Evolutionary conservation across 2,329 filamentous ascomycete species (phyloP), one percentile per base, ranked within the genome.

Genomic region (Ophiostoma populinum): DNA sequence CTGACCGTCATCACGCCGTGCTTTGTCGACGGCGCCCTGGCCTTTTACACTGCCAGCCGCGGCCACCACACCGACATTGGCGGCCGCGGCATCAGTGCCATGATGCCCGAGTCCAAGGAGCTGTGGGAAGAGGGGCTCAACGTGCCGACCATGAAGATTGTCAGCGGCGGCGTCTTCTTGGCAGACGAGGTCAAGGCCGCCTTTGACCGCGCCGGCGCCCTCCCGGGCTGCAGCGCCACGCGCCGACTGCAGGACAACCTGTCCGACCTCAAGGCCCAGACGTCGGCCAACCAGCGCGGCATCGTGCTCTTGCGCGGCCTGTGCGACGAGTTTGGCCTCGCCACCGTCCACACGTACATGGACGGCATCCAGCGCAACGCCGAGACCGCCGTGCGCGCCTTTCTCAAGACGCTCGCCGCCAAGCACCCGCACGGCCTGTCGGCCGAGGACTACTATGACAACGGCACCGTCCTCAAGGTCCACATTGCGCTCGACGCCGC

Each of bases 1-100:
- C 80, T 90, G 40, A 90, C 80, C 0, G 74, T 85, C 16, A 65
- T 83, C 35, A 86, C 80, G 12, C 80, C 80, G 0, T 78, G 80
- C 1, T 87, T 86, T 18, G 71, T 72, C 40, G 49, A 52, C n/a
- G 51, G 75, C 37, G 68, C 77, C 12, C 83, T 87, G 38, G 65
- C 85, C 34, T 87, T 87, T 54, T 87, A 83, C 42, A 79, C 81
- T 2, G 80, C 80, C 0, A 82, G 76, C 2, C 67, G 80, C 24
- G 80, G 80, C 0, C 80, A 90, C 49, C 80, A 87, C 45, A 79
- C 80, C 7, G 80, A 90, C 47, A 86, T 90, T 41, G 82, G 82
- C 7, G 82, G 82, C 7, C 83, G 86, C 29, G 61, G 82, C 0
- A 78, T 80, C 0, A 80, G 81, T 0, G 80, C 74, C 1, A 87